Conservation (phyloP, 2,329 filamentous ascomycete species). For the Aspergillaceae sp. region DNA sequence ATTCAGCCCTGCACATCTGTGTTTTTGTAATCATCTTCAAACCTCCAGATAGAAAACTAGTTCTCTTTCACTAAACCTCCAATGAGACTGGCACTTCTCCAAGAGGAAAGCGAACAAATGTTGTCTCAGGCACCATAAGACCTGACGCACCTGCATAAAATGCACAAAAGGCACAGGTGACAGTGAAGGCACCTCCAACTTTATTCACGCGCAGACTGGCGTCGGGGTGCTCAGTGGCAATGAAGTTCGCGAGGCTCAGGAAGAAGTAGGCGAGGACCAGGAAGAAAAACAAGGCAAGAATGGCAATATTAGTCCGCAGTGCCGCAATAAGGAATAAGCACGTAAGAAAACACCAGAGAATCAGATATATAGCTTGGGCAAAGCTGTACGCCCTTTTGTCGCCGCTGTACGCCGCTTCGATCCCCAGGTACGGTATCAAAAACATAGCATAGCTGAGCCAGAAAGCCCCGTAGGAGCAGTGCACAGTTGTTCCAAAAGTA, state of each 20-base stretch:
- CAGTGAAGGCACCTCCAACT: slow-evolving; percentile 32
- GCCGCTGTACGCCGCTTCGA: slow-evolving; percentile 39
- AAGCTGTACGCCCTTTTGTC: slow-evolving; percentile 37
- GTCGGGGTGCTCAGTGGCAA: slow-evolving; percentile 28
- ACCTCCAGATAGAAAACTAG: no score
- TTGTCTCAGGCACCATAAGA: slow-evolving; percentile 36
- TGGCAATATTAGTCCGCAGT: slow-evolving; percentile 51
- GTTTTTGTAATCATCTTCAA: no score
- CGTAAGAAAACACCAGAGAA: slow-evolving; percentile 54
- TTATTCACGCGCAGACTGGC: slow-evolving; percentile 40
- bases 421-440: slow-evolving; percentile 44
- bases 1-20: no score
- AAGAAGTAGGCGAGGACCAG: slow-evolving; percentile 52
- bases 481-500: slow-evolving; percentile 54
- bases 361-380: slow-evolving; percentile 50
- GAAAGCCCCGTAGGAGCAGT: slow-evolving; percentile 54
- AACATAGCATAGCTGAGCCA: slow-evolving; percentile 55
- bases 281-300: slow-evolving; percentile 50
- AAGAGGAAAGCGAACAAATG: slow-evolving; percentile 35
- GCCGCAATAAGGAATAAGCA: slow-evolving; percentile 48
- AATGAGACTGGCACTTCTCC: slow-evolving; percentile 18
- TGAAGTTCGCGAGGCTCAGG: slow-evolving; percentile 47
- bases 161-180: slow-evolving; percentile 29
- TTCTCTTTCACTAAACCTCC: no score
- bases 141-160: slow-evolving; percentile 37